These are phyloP conservation scores for Xylaria arbuscula DNA, from an alignment of 2,329 filamentous ascomycete genomes.

Conservation along the genomic window DNA sequence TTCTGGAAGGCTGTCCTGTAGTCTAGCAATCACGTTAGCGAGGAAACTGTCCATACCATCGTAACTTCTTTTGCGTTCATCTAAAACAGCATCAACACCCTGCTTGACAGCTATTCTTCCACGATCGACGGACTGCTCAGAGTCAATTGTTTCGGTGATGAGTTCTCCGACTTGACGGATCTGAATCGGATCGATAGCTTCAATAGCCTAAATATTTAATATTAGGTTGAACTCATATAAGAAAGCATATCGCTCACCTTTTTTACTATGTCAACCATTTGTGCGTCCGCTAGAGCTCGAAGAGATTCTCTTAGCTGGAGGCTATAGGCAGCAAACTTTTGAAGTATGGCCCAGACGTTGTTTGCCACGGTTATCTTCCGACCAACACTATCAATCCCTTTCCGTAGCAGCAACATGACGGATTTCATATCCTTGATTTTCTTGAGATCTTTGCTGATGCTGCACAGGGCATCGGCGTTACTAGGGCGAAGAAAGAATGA, in stretches of 20 bases:
- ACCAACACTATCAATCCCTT: conserved; percentile 73
- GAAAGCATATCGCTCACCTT: conserved; percentile 57
- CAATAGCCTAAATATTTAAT: conserved; percentile 35
- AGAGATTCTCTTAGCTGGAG: conserved; percentile 76
- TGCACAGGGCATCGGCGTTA: conserved; percentile 68
- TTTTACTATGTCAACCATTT: conserved; percentile 62
- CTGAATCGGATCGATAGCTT: conserved; percentile 71
- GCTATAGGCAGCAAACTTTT: conserved; percentile 75
- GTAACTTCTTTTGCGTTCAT: conserved; percentile 80
- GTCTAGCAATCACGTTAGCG: conserved; percentile 71
- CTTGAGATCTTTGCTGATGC: conserved; percentile 70
- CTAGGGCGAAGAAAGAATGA: conserved; percentile 73
- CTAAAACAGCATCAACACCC: conserved; percentile 79
- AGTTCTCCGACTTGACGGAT: conserved; percentile 69
- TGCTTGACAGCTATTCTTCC: conserved; percentile 77
- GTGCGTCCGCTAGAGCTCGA: conserved; percentile 65
- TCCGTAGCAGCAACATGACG: conserved; percentile 76
- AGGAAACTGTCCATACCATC: conserved; percentile 81
- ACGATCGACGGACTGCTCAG: conserved; percentile 77
- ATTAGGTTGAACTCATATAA: conserved; percentile 15
- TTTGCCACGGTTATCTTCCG: conserved; percentile 65
- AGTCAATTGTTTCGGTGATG: conserved; percentile 82
- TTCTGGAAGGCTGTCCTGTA: conserved; percentile 72
- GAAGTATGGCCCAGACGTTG: conserved; percentile 79
- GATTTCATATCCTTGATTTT: conserved; percentile 81